Conservation (phyloP, 1,284 basidiomycete genomes). For the Phylloporus gajari region DNA sequence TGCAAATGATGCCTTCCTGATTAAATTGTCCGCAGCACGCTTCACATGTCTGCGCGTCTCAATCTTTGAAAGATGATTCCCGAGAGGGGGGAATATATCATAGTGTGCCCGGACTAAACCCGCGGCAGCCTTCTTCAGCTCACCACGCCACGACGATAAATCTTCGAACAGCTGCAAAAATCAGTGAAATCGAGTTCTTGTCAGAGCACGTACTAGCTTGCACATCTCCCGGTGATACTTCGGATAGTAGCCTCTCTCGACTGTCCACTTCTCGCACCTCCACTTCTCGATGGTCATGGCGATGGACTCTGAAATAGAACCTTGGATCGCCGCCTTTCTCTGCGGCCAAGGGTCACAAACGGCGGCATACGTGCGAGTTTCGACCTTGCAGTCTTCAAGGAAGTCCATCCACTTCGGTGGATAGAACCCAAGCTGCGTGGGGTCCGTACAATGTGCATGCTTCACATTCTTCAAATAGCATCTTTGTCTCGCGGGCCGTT, state of each 20-base stretch:
- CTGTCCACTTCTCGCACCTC: not conserved
- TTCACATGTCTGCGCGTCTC: not conserved
- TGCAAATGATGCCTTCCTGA: no score
- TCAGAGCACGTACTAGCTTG: not conserved
- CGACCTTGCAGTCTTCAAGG: conserved; percentile 6
- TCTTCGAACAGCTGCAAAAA: conserved; percentile 1
- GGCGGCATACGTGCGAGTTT: not conserved
- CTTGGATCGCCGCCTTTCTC: not conserved
- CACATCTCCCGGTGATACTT: not conserved
- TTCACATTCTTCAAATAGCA: not conserved
- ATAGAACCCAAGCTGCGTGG: conserved; percentile 2
- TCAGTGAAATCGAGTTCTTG: not conserved
- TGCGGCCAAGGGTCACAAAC: conserved; percentile 1
- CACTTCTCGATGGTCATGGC: not conserved
- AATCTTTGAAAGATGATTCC: not conserved
- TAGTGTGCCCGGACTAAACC: no score
- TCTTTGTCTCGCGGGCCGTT: not conserved
- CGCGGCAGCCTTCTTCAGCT: not conserved
- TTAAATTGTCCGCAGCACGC: not conserved
- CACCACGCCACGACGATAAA: not conserved
- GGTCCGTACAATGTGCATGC: not conserved
- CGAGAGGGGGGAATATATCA: no score
- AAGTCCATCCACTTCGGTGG: not conserved
- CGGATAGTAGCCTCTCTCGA: conserved; percentile 1
- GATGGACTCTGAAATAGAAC: not conserved